Base-by-base conservation (phyloP, 2,329 filamentous ascomycete genomes). In the Thielaviopsis punctulata region DNA sequence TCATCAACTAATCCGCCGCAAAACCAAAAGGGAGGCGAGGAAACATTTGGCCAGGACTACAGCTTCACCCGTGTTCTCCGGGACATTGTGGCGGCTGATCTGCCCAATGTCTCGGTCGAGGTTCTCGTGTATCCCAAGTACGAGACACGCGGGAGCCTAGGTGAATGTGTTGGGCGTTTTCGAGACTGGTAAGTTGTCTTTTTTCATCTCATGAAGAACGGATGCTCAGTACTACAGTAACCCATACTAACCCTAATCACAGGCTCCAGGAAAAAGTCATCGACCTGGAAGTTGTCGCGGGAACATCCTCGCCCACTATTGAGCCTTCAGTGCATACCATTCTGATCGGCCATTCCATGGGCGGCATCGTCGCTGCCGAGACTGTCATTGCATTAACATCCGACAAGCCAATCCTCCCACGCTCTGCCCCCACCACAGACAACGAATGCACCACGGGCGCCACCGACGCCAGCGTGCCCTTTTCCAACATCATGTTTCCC, bases 201-300 rank as follows among this genome's bases (percentile, higher is more conserved):
- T 19, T 21, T 44, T 25, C 33, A 25, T 30, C n/a, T 43, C 18
- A 45, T 23, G 36, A 19, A 39, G 9, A 19, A 18, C 21, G 25
- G 27, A 4, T 12, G n/a, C 24, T 25, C 18, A 25, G 18, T 23
- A 36, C 21, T 33, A 23, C 10, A 36, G 13, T 21, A 30, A 45
- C 15, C 13, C 41, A 18, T 30, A 18, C n/a, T 30, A 39, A 24
- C 22, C n/a, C n/a, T 25, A 47, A n/a, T 25, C 18, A 13, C 21
- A 87, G 83, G 86, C 77, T 96, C 15, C 80, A 89, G 58, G 83
- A 95, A 63, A 86, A 86, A 60, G 86, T 96, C 60, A 95, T 96
- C 60, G 92, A 96, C 65, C 72, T 95, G 60, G 90, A 98, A 67
- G 89, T 95, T 53, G 80, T 76, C 24, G 84, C 85, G 59, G 73